These are phyloP conservation scores for Aureobasidium sp. DNA, from an alignment of 2,329 filamentous ascomycete species.

Conservation along the genomic window DNA sequence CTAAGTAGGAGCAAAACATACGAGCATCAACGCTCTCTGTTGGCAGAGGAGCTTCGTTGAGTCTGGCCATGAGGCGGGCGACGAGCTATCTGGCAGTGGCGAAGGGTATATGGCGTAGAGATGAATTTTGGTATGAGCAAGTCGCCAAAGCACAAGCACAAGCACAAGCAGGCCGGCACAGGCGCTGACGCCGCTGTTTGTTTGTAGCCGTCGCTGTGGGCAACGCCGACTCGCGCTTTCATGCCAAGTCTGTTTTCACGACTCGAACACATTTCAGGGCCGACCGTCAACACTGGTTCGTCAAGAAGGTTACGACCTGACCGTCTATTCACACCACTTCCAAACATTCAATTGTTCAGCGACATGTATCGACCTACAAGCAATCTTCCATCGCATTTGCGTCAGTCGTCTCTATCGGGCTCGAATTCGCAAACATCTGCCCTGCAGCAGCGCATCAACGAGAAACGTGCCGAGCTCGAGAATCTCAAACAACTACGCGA, in stretches of 20 bases:
- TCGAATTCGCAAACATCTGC: conserved; percentile 58
- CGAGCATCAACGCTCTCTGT: conserved; percentile 63
- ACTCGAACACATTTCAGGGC: not conserved
- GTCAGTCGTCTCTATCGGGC: conserved; percentile 48
- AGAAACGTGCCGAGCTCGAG: conserved; percentile 79
- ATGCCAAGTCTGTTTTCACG: not conserved
- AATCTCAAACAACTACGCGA: conserved; percentile 70
- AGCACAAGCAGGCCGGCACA: not conserved
- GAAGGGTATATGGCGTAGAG: not conserved
- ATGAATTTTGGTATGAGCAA: not conserved
- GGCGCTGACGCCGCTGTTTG: not conserved
- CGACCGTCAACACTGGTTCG: not conserved
- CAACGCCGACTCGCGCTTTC: not conserved
- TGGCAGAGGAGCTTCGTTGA: conserved; percentile 58
- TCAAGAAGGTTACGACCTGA: not conserved
- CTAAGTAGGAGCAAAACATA: conserved; percentile 40
- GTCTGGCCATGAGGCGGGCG: conserved; percentile 58
- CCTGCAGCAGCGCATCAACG: conserved; percentile 67
- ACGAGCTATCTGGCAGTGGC: not conserved
- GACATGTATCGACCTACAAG: conserved; percentile 36
- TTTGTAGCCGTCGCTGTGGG: not conserved
- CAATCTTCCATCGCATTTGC: conserved; percentile 56
- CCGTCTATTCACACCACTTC: not conserved
- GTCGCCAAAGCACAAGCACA: not conserved
- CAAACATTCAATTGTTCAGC: not conserved